Conservation (phyloP, 2,329 filamentous ascomycete species). For the Calonectria hongkongensis region DNA sequence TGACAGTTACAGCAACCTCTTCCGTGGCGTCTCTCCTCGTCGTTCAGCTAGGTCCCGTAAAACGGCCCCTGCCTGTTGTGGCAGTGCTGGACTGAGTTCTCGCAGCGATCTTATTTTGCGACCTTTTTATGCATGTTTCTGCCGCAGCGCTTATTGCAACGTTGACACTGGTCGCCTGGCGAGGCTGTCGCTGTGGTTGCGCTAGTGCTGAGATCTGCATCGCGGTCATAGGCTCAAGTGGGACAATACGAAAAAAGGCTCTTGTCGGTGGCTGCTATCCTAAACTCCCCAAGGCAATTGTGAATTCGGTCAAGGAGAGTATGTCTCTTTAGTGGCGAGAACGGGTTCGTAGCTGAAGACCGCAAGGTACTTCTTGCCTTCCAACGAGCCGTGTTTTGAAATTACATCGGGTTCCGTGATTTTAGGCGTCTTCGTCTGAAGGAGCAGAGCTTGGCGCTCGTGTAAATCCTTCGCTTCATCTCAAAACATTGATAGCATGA, state of each 20-base stretch:
- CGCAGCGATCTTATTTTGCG: not conserved
- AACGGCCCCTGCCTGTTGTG: not conserved
- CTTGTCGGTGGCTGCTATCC: not conserved
- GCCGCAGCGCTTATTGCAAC: slow-evolving; percentile 3
- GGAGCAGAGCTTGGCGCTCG: not conserved
- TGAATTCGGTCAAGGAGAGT: not conserved
- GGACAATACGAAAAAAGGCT: not conserved
- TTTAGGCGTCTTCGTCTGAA: not conserved
- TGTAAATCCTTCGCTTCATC: slow-evolving; percentile 18
- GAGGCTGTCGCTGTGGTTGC: not conserved
- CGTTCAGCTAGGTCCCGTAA: not conserved
- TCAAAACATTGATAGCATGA: not conserved
- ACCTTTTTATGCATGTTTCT: slow-evolving; percentile 11
- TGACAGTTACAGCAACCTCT: not conserved
- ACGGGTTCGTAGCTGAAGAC: no score
- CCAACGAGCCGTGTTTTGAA: not conserved
- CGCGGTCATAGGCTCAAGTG: not conserved
- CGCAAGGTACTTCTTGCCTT: no score
- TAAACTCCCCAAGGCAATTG: not conserved
- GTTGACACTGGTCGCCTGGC: not conserved
- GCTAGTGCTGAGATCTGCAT: not conserved
- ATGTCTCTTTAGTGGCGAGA: not conserved
- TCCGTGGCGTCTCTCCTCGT: not conserved
- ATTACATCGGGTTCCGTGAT: not conserved
- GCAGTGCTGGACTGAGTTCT: slow-evolving; percentile 12